Percentiles rank a stretch among this genome's conserved stretches.
Evolutionary conservation across 2,329 filamentous ascomycete genomes (phyloP).

Genomic region (Phoma sp.): DNA sequence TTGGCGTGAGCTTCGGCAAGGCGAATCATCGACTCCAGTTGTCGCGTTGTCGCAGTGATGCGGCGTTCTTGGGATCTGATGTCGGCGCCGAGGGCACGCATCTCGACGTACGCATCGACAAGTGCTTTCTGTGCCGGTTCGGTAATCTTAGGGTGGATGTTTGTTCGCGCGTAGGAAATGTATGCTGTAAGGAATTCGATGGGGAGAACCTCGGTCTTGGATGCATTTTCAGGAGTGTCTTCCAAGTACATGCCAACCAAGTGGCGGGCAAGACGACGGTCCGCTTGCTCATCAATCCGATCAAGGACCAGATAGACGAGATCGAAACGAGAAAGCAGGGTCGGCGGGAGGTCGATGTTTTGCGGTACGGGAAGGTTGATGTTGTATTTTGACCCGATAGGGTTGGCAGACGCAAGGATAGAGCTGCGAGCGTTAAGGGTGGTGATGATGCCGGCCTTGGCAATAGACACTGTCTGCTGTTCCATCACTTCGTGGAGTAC

Average conservation of each 20-base stretch:
- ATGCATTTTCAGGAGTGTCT: constrained; percentile 87
- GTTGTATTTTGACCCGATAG: constrained; percentile 97
- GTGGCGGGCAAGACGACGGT: constrained; percentile 89
- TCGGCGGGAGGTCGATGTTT: constrained; percentile 96
- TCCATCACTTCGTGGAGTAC: constrained; percentile 83
- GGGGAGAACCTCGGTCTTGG: constrained; percentile 75
- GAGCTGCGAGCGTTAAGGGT: constrained; percentile 95
- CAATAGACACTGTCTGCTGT: constrained; percentile 78
- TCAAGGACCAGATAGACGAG: constrained; percentile 96
- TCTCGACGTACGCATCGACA: constrained; percentile 85
- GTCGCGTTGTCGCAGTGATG: constrained; percentile 95
- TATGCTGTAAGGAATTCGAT: constrained; percentile 96
- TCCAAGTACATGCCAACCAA: constrained; percentile 96
- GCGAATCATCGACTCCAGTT: constrained; percentile 98
- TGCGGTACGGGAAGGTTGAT: constrained; percentile 93
- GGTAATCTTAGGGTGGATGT: constrained; percentile 83
- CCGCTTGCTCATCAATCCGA: constrained; percentile 85
- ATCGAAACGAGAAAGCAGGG: constrained; percentile 93
- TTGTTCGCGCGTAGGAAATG: constrained; percentile 91
- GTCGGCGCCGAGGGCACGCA: constrained; percentile 83
- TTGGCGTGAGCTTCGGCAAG: constrained; percentile 95
- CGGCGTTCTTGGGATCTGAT: constrained; percentile 85
- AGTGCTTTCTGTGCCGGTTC: constrained; percentile 82
- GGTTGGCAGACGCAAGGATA: constrained; percentile 95
- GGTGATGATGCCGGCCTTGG: constrained; percentile 79